These are phyloP conservation scores for Mucor indicus DNA, from an alignment of 371 early-diverging fungal species.

Conservation along the genomic window DNA sequence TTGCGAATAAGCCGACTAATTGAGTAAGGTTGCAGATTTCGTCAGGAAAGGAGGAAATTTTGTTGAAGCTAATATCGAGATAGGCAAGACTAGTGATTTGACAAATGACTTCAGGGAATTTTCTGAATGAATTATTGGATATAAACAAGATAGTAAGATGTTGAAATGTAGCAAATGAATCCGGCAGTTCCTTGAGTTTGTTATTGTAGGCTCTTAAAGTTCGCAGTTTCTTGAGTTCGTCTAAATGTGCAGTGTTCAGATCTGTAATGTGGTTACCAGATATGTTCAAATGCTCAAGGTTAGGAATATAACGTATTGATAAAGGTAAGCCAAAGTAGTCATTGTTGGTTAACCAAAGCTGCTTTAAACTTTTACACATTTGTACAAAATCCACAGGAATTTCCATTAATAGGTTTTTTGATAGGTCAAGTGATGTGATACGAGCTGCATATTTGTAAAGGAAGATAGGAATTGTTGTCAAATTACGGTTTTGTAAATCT, in stretches of 20 bases:
- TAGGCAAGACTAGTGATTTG: conserved; percentile 59
- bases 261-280: conserved; percentile 72
- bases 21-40: conserved; percentile 66
- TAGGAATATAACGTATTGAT: conserved; percentile 54
- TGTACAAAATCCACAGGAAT: conserved; percentile 75
- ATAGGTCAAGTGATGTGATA: conserved; percentile 69
- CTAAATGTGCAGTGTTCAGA: conserved; percentile 57
- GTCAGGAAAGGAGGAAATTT: conserved; percentile 71
- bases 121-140: conserved; percentile 75
- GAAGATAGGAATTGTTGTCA: conserved; percentile 72
- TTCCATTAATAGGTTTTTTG: conserved; percentile 69
- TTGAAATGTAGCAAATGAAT: conserved; percentile 50
- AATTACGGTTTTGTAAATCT: conserved; percentile 56
- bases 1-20: conserved; percentile 64
- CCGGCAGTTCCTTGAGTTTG: conserved; percentile 61
- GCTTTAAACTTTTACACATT: conserved; percentile 60
- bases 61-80: conserved; percentile 84
- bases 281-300: conserved; percentile 69
- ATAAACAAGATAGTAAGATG: conserved; percentile 66
- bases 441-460: conserved; percentile 62
- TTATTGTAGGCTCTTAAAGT: conserved; percentile 74
- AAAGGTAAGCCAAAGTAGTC: conserved; percentile 60
- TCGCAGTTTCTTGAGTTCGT: conserved; percentile 51
- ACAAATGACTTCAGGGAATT: conserved; percentile 30
- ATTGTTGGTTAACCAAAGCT: conserved; percentile 70